Percentiles rank a stretch among this genome's conserved stretches.
Evolutionary conservation across 2,329 filamentous ascomycete genomes (phyloP).

Genomic region (Cladosporium sp.): DNA sequence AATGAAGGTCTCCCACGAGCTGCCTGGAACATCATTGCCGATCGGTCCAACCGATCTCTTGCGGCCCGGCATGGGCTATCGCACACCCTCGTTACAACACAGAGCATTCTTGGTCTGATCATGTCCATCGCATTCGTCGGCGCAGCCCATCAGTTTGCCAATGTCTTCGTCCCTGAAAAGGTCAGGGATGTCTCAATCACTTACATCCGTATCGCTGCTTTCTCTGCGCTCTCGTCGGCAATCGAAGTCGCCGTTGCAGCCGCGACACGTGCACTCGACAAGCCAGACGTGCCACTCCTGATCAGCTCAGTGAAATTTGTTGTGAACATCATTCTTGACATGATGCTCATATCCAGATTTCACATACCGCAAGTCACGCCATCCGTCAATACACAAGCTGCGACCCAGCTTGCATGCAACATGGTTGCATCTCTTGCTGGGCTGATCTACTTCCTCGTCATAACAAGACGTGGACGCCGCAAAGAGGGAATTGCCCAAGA

Average conservation of each 20-base stretch:
- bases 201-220: conserved; percentile 66
- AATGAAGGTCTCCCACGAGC: conserved; percentile 72
- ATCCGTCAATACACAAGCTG: conserved; percentile 64
- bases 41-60: conserved; percentile 56
- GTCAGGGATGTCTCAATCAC: conserved; percentile 58
- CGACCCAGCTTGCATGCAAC: conserved; percentile 63
- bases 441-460: conserved; percentile 60
- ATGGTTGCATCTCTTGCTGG: conserved; percentile 57
- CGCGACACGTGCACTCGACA: conserved; percentile 65
- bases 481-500: background rate
- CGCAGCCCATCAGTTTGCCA: conserved; percentile 57
- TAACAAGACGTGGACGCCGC: conserved; percentile 33
- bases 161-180: conserved; percentile 62
- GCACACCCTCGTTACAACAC: conserved; percentile 58
- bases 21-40: conserved; percentile 68
- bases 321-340: conserved; percentile 66
- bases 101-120: conserved; percentile 57
- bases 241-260: conserved; percentile 63
- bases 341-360: conserved; percentile 66
- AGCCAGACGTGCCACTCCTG: conserved; percentile 67
- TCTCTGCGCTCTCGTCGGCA: conserved; percentile 62
- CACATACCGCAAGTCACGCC: conserved; percentile 58
- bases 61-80: conserved; percentile 58
- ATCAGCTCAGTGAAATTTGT: conserved; percentile 65
- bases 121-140: conserved; percentile 61